phyloP scores from a whole-genome alignment of 179 eudicot species.

The Carnegiea gigantea region DNA sequence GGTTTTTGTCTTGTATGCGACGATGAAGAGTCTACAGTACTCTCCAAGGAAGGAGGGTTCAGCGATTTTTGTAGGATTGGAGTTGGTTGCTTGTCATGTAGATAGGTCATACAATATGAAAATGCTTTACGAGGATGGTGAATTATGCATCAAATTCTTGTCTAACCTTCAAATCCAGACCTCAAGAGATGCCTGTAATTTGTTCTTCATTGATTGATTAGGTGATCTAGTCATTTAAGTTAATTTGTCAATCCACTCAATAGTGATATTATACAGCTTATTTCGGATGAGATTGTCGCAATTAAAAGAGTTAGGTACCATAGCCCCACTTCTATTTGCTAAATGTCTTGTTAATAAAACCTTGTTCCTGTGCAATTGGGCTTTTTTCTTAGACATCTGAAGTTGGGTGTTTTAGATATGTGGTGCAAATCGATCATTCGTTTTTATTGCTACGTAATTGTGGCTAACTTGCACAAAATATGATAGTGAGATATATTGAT shows the following conservation, averaged over 20 bases:
- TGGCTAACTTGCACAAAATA: too few relatives aligned
- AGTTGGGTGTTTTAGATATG: not conserved
- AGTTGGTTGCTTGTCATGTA: conserved; percentile 1
- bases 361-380: too few relatives aligned
- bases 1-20: not conserved
- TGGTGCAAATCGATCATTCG: too few relatives aligned
- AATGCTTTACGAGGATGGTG: not conserved
- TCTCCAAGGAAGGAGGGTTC: not conserved
- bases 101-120: not conserved
- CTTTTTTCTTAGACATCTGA: not conserved
- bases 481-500: too few relatives aligned
- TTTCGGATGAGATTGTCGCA: too few relatives aligned
- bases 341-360: too few relatives aligned
- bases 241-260: too few relatives aligned
- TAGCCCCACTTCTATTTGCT: too few relatives aligned
- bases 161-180: not conserved
- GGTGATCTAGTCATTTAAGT: not conserved
- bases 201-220: not conserved
- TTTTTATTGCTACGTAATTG: too few relatives aligned
- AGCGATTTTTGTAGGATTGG: conserved; percentile 11
- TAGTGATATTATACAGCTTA: too few relatives aligned
- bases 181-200: not conserved
- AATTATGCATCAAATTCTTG: not conserved
- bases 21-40: not conserved
- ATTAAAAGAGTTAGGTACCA: too few relatives aligned